phyloP scores from a whole-genome alignment of 306 rosid species.

The Vigna radiata region DNA sequence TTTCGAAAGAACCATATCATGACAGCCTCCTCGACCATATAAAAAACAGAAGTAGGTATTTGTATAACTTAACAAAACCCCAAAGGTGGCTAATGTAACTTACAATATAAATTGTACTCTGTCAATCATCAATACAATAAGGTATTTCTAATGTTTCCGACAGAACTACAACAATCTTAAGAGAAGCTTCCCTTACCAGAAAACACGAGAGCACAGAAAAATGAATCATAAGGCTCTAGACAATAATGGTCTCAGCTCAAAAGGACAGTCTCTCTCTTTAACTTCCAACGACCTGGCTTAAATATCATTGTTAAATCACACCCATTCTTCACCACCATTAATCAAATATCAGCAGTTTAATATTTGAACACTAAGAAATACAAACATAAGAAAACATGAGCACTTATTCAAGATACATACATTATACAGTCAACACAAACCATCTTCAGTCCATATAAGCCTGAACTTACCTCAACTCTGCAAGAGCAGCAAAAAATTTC shows the following conservation, averaged over 20 bases:
- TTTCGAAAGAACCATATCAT: no score
- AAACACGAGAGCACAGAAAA: constrained; percentile 13
- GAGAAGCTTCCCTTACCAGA: constrained; percentile 4
- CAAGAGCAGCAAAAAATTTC: constrained; percentile 45
- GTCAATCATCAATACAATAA: constrained; percentile 5
- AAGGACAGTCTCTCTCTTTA: constrained; percentile 13
- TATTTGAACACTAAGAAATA: neutral
- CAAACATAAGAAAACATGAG: constrained; percentile 20
- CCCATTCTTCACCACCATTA: constrained; percentile 22
- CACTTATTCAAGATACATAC: constrained; percentile 30
- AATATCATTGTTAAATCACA: neutral
- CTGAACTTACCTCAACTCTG: constrained; percentile 37
- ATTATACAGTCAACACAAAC: constrained; percentile 31
- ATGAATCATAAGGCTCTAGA: neutral
- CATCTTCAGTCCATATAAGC: constrained; percentile 29
- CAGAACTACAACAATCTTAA: constrained; percentile 4
- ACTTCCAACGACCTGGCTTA: constrained; percentile 15
- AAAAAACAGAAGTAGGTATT: no score
- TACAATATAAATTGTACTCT: neutral
- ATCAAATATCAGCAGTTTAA: constrained; percentile 9
- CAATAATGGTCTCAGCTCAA: neutral
- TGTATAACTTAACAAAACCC: no score
- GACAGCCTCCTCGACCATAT: neutral
- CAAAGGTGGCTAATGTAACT: no score
- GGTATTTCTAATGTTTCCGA: neutral